Evolutionary conservation across 495 filamentous ascomycete species (phyloP).

Genomic region (Lindgomyces ingoldianus): DNA sequence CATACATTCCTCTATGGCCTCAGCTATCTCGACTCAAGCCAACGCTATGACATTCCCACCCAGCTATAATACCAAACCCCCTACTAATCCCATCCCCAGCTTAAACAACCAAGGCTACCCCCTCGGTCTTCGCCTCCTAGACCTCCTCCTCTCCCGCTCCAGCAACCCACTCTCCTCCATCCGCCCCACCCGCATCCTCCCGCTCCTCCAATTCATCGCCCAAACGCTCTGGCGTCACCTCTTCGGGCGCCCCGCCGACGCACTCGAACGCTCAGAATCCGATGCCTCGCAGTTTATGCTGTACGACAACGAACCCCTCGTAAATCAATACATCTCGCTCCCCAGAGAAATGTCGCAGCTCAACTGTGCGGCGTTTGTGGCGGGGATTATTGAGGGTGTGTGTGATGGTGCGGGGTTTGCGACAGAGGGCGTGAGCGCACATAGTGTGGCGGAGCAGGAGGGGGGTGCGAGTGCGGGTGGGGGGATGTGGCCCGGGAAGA

Average conservation of each 20-base stretch:
- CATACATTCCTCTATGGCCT: not conserved
- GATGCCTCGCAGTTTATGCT: conserved; percentile 98
- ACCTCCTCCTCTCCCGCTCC: conserved; percentile 85
- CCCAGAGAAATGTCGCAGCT: conserved; percentile 93
- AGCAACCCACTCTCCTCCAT: conserved; percentile 62
- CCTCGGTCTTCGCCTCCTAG: conserved; percentile 88
- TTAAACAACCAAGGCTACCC: conserved; percentile 94
- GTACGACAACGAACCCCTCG: conserved; percentile 91
- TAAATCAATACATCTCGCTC: conserved; percentile 89
- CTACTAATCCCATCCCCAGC: conserved; percentile 49
- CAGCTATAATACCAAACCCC: not conserved
- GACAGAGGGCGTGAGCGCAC: conserved; percentile 80
- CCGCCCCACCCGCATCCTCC: conserved; percentile 83
- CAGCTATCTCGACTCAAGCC: not conserved
- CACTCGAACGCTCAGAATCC: conserved; percentile 80
- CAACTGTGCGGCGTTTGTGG: conserved; percentile 94
- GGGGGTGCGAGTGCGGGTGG: conserved; percentile 17
- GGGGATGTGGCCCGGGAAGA: conserved; percentile 86
- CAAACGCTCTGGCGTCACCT: conserved; percentile 88
- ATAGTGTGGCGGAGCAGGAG: conserved; percentile 73
- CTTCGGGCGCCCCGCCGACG: conserved; percentile 85
- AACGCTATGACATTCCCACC: not conserved
- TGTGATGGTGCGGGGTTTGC: conserved; percentile 90
- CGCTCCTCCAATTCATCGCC: conserved; percentile 92
- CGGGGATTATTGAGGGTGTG: conserved; percentile 92